Evolutionary conservation across 2,329 filamentous ascomycete species (phyloP).

Genomic region (Exophiala aquamarina): DNA sequence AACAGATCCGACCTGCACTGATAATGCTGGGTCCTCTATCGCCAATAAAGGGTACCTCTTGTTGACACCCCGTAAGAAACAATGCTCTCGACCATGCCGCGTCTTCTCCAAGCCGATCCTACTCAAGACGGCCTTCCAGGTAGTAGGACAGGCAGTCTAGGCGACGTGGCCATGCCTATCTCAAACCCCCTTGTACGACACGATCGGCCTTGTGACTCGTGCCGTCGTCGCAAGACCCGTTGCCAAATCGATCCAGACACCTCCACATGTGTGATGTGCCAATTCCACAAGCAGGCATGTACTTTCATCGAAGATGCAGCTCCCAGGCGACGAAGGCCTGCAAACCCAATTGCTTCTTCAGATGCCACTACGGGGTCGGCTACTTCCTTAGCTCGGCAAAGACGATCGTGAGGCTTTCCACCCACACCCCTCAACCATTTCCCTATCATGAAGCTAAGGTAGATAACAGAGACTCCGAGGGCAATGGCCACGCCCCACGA

Average conservation of each 20-base stretch:
- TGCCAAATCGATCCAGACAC: slow-evolving; percentile 25
- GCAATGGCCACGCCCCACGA: slow-evolving; percentile 22
- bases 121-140: slow-evolving; percentile 8
- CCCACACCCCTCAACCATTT: slow-evolving; percentile 7
- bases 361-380: slow-evolving; percentile 15
- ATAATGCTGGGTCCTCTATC: slow-evolving; percentile 3
- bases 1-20: slow-evolving; percentile 1
- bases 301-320: slow-evolving; percentile 28
- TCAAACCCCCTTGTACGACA: slow-evolving; percentile 11
- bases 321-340: slow-evolving; percentile 23
- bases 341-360: slow-evolving; percentile 9
- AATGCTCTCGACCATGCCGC: slow-evolving; percentile 23
- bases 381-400: slow-evolving; percentile 20
- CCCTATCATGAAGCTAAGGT: slow-evolving; percentile 24
- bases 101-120: slow-evolving; percentile 14
- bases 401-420: slow-evolving; percentile 23
- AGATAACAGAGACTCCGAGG: slow-evolving; percentile 27
- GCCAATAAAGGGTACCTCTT: slow-evolving; percentile 17
- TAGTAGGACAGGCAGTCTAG: slow-evolving; percentile 7
- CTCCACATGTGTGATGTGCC: slow-evolving; percentile 22
- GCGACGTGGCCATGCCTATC: slow-evolving; percentile 15
- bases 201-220: slow-evolving; percentile 26
- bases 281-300: slow-evolving; percentile 27
- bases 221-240: slow-evolving; percentile 28
- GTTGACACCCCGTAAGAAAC: slow-evolving; percentile 12